phyloP scores from a whole-genome alignment of 208 protist species.

The Wallacemonas rigidus region DNA sequence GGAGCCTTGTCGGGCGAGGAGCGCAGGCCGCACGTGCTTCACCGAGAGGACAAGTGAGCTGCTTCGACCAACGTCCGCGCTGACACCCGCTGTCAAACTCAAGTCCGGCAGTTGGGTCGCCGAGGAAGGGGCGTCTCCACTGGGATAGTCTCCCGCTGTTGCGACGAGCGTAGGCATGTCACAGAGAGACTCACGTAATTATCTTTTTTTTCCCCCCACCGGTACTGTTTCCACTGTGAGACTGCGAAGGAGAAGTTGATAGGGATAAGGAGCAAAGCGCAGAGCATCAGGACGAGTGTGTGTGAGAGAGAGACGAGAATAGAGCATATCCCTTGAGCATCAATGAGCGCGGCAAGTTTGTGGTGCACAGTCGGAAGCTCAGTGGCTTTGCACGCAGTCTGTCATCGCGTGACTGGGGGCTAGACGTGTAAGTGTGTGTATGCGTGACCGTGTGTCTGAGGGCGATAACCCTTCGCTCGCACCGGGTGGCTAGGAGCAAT shows the following conservation, averaged over 20 bases:
- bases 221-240: no score
- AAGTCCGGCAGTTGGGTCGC: not conserved
- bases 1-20: constrained; percentile 1
- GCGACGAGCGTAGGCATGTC: not conserved
- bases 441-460: no score
- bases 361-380: no score
- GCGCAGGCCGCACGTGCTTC: not conserved
- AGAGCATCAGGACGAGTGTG: not conserved
- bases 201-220: no score
- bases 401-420: no score
- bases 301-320: not conserved
- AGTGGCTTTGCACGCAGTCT: no score
- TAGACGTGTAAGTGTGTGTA: no score
- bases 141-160: not conserved
- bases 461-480: no score
- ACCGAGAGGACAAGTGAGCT: not conserved
- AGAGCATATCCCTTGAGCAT: not conserved
- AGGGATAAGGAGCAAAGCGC: no score
- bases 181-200: not conserved
- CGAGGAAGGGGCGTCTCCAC: not conserved
- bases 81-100: not conserved
- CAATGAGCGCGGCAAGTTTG: no score
- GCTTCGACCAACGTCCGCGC: not conserved
- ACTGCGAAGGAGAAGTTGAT: no score
- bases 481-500: no score